Evolutionary conservation across 2,329 filamentous ascomycete genomes (phyloP), one percentile per base, ranked within the genome.

Genomic region (Lachnellula subtilissima): DNA sequence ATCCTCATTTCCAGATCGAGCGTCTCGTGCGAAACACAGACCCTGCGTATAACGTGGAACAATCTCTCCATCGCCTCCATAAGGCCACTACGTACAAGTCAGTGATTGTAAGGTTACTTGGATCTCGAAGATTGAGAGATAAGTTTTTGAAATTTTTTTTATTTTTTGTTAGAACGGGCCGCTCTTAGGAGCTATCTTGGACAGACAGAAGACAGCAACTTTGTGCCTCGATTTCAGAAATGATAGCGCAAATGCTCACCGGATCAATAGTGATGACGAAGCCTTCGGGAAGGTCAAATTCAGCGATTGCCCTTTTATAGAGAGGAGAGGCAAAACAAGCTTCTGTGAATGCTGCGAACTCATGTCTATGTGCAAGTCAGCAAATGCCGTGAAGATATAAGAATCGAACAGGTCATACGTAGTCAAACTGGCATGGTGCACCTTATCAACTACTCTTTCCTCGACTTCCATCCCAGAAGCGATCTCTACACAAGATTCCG

Each of bases 191-290:
- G 5, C 17, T 6, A 42, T 42, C 15, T 9, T 42, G 39, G 39
- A 42, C 28, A 32, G 11, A 32, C 28, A 32, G 28, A 11, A 32
- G 28, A 12, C 8, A 11, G 28, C 28, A 4, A 11, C 28, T 32
- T 32, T 32, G 3, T 32, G 28, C 28, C 28, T 32, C 9, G 28
- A 32, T 32, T 32, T 4, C 28, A 32, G 28, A 12, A 12, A 12
- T 32, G 9, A 9, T 12, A 32, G 28, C 28, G 28, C 28, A 19
- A 42, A 15, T 42, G 9, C 39, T 42, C 17, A 42, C 39, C 15
- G 80, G 79, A 23, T 69, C 80, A 56, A 82, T 74, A 3, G 78
- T 72, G 17, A 81, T 70, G 50, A 80, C 77, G 57, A 82, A 83
- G 0, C 79, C 79, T 55, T 80, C 75, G 1, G 79, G 80, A 3